phyloP scores from a whole-genome alignment of 2,329 filamentous ascomycete species.

The Coniochaeta pulveracea region DNA sequence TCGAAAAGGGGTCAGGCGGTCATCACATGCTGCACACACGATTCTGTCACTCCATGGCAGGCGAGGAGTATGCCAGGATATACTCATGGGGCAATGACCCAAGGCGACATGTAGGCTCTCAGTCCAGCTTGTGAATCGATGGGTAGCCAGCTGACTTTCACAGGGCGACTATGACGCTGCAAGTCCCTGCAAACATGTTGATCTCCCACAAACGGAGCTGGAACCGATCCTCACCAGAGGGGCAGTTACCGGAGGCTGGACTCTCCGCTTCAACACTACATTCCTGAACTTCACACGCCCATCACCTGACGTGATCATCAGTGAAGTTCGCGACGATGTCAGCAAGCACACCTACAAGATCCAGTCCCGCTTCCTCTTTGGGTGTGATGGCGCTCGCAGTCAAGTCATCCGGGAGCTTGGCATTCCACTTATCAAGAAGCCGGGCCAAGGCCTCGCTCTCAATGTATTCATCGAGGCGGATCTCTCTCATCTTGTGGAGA shows the following conservation, averaged over 20 bases:
- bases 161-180: constrained; percentile 31
- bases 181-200: constrained; percentile 30
- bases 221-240: constrained; percentile 32
- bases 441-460: constrained; percentile 22
- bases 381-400: constrained; percentile 39
- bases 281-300: constrained; percentile 21
- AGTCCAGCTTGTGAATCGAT: constrained; percentile 46
- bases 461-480: constrained; percentile 32
- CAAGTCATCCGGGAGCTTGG: constrained; percentile 23
- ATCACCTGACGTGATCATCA: constrained; percentile 15
- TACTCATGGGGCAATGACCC: constrained; percentile 41
- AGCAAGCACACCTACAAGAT: constrained; percentile 23
- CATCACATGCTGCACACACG: constrained; percentile 35
- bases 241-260: constrained; percentile 27
- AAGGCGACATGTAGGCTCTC: constrained; percentile 31
- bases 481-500: constrained; percentile 35
- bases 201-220: constrained; percentile 35
- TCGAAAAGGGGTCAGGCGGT: constrained; percentile 23
- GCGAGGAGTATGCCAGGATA: constrained; percentile 36
- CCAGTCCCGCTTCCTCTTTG: constrained; percentile 44
- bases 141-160: not conserved
- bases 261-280: constrained; percentile 27
- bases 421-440: constrained; percentile 22
- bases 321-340: constrained; percentile 14
- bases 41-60: constrained; percentile 41